Percentiles rank a stretch among this genome's conserved stretches.
Conservation (phyloP, 257 asterid species). For the Solanum boliviense region DNA sequence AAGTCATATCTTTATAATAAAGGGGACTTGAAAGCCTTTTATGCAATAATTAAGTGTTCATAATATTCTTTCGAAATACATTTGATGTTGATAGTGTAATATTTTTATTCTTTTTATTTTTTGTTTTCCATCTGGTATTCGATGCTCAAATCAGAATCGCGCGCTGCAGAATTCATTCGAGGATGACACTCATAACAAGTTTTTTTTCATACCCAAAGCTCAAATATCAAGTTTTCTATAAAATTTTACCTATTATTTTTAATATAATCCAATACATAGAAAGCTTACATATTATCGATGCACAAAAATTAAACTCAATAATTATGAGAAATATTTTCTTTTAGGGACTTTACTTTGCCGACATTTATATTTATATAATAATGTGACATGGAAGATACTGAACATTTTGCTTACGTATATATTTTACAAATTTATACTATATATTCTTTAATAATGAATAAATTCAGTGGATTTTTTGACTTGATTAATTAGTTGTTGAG, state of each 20-base stretch:
- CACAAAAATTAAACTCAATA: neutral
- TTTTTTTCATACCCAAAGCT: too few relatives aligned
- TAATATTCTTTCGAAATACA: neutral
- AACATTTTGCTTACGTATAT: neutral
- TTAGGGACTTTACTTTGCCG: neutral
- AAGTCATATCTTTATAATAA: neutral
- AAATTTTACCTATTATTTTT: neutral
- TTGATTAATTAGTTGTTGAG: neutral
- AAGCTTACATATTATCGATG: neutral
- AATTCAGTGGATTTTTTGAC: neutral
- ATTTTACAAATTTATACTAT: neutral
- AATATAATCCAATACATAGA: neutral
- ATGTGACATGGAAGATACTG: neutral
- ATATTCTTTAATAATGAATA: neutral
- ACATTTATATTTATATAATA: neutral
- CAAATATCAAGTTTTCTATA: neutral
- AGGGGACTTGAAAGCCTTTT: neutral
- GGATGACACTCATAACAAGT: too few relatives aligned
- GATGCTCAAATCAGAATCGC: too few relatives aligned
- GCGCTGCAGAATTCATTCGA: fast-evolving
- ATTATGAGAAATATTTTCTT: neutral
- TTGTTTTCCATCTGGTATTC: too few relatives aligned
- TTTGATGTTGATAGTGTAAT: neutral
- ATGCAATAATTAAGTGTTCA: neutral
- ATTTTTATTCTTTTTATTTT: too few relatives aligned